Evolutionary conservation across 2,329 filamentous ascomycete genomes (phyloP), one percentile per base, ranked within the genome.

Genomic region (Chaetomium olivaceum): DNA sequence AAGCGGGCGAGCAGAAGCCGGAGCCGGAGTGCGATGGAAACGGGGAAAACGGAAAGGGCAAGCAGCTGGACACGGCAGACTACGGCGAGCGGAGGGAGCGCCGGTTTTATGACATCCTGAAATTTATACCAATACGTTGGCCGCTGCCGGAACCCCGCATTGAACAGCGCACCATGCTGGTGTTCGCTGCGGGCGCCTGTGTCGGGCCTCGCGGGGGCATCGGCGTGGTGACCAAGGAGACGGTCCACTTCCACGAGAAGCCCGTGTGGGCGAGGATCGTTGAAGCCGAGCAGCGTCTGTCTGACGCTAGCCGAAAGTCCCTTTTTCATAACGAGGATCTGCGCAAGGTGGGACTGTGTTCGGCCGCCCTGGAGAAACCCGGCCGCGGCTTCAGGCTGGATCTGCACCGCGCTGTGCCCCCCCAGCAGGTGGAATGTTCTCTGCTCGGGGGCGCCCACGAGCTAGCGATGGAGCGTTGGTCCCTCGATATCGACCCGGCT

Each of bases 161-260:
- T 3, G 27, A 29, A 29, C 19, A 46, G 14, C 27, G 21, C 23
- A 62, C 61, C 11, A 39, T 62, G 19, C 52, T 57, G 3, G 43
- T 58, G 12, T 62, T 62, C 19, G 52, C 43, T 2, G 43, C 61
- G 5, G 61, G 61, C 1, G 61, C 39, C 4, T 48, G 36, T 27
- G 12, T 29, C 11, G 2, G 23, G 14, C 8, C 21, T 11, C 39
- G 52, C 12, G 61, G 61, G n/a, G 61, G 61, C 21, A 21, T 62
- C 1, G 61, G 52, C 14, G 2, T 62, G 21, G 39, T 58, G 4
- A 58, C 54, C 52, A 62, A 62, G 52, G 61, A 62, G 21, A 62
- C 61, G n/a, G 27, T 51, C 23, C 61, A 62, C 36, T 58, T 25
- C 9, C 61, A 62, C 43, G 33, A 48, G 33, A 23, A 11, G 5